Evolutionary conservation across 331 rosid genomes (phyloP).

Genomic region (Ulmus americana): DNA sequence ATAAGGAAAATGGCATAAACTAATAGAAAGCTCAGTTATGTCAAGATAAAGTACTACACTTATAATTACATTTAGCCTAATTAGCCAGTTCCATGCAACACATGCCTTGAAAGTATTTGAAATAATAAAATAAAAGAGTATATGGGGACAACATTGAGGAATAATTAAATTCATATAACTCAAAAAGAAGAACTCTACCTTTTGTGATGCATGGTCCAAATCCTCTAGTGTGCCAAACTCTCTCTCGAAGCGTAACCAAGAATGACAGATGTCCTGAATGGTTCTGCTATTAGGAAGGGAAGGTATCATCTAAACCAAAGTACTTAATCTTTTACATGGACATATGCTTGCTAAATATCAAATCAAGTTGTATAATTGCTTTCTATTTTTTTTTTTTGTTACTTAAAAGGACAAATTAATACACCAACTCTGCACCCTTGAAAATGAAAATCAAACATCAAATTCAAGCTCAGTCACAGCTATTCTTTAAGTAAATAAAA

Average conservation of each 20-base stretch:
- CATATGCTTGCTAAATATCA: not conserved
- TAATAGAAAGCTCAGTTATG: not conserved
- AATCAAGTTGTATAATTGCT: too few species aligned
- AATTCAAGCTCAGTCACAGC: too few species aligned
- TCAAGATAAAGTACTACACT: not conserved
- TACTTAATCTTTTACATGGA: constrained; percentile 10
- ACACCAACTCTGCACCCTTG: too few species aligned
- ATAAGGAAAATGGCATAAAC: not conserved
- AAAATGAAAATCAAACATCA: too few species aligned
- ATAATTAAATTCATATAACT: not conserved
- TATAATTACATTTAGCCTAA: not conserved
- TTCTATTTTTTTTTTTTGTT: too few species aligned
- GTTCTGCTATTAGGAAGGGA: constrained; percentile 65
- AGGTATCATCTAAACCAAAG: constrained; percentile 69
- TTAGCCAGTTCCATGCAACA: not conserved
- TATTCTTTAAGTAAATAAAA: too few species aligned
- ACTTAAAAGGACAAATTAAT: too few species aligned
- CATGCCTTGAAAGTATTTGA: not conserved
- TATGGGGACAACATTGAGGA: not conserved
- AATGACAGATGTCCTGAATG: constrained; percentile 91
- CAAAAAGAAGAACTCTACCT: constrained; percentile 46
- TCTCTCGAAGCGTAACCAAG: constrained; percentile 90
- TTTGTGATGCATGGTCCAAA: constrained; percentile 61
- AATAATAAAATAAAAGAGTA: not conserved
- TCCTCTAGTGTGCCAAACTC: constrained; percentile 76